These are phyloP conservation scores for Nannochloropsis salina DNA, from an alignment of 108 stramenopile genomes.

Conservation along the genomic window DNA sequence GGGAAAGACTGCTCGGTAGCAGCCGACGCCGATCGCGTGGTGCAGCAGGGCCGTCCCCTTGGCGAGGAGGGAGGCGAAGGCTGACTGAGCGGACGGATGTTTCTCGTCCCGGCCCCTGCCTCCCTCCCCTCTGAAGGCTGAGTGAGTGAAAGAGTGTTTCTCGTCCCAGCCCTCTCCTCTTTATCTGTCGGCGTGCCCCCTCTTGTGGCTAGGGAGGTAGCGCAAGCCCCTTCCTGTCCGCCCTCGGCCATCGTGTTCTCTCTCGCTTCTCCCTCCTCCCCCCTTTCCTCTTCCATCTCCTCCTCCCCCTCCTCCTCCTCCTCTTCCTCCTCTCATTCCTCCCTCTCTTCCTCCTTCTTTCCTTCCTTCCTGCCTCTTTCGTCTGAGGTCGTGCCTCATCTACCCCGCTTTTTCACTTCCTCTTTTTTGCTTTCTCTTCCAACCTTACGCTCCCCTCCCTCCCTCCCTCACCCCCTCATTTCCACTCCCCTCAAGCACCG, in stretches of 20 bases:
- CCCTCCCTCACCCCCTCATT: neutral
- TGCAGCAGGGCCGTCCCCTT: neutral
- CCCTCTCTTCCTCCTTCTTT: neutral
- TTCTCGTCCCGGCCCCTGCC: neutral
- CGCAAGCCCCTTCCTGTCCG: no score
- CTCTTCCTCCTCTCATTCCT: neutral
- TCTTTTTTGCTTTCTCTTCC: neutral
- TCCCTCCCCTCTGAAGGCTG: neutral
- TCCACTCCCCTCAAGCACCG: neutral
- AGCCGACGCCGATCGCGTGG: neutral
- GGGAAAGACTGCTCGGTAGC: neutral
- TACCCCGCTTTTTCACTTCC: neutral
- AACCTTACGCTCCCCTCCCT: neutral
- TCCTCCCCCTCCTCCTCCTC: neutral
- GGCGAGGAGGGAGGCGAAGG: neutral
- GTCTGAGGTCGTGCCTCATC: neutral
- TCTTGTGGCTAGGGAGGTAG: no score
- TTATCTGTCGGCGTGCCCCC: neutral
- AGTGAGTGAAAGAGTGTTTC: neutral
- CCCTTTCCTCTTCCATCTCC: neutral
- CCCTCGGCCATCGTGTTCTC: no score
- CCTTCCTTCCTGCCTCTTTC: neutral
- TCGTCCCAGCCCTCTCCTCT: neutral
- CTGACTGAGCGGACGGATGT: neutral
- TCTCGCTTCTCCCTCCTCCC: no score